Percentiles rank a stretch among this genome's conserved stretches.
phyloP scores from a whole-genome alignment of 1,284 basidiomycete species.

The Ceratobasidium theobromae region DNA sequence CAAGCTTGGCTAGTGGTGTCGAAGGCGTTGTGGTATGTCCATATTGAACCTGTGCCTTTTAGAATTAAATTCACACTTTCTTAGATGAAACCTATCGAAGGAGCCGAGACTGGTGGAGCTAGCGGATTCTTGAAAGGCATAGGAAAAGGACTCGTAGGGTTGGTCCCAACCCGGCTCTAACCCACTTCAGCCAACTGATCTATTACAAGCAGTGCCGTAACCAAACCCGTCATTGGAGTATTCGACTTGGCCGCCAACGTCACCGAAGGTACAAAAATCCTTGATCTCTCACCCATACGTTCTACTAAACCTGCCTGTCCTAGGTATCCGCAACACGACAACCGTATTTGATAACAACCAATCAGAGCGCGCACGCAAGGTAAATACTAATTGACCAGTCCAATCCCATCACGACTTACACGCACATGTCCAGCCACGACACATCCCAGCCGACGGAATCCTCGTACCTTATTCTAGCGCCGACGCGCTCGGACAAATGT shows the following conservation, averaged over 20 bases:
- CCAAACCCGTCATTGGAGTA: conserved; percentile 95
- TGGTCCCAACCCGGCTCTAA: conserved; percentile 40
- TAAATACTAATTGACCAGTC: conserved; percentile 5
- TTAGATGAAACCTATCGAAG: conserved; percentile 93
- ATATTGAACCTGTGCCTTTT: conserved; percentile 11
- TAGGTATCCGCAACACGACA: conserved; percentile 94
- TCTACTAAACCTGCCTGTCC: background rate
- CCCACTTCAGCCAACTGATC: conserved; percentile 36
- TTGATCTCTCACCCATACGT: conserved; percentile 19
- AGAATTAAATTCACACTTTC: conserved; percentile 6
- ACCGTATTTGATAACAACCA: conserved; percentile 95
- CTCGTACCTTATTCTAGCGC: conserved; percentile 83
- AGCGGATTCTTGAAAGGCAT: conserved; percentile 98
- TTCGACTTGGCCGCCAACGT: conserved; percentile 96
- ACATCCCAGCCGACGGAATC: conserved; percentile 83
- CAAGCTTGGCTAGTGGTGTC: conserved; percentile 91
- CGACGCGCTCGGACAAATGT: conserved; percentile 93
- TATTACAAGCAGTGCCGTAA: conserved; percentile 65
- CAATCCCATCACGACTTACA: background rate
- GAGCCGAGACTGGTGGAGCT: conserved; percentile 92
- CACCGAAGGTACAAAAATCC: conserved; percentile 69
- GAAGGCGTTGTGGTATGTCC: conserved; percentile 86
- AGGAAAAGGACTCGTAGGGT: conserved; percentile 95
- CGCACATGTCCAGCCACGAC: conserved; percentile 63
- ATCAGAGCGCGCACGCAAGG: conserved; percentile 83